Evolutionary conservation across 179 eudicot species (phyloP), one percentile per base, ranked within the genome.

Genomic region (Sideroxylon spinosum): DNA sequence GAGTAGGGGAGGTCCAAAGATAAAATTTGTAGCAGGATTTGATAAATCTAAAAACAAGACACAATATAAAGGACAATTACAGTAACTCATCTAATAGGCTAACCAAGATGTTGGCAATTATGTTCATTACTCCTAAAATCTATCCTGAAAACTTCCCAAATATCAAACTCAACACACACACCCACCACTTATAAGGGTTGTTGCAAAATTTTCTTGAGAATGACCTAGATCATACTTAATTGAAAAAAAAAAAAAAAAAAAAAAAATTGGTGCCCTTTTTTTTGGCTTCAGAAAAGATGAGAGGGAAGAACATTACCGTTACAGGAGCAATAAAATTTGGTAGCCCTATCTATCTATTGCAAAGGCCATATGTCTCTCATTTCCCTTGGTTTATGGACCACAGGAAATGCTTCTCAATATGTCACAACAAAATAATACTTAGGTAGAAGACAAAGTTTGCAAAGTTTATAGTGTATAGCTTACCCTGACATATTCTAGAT

Each of bases 401-500:
- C 20, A 75, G 20, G 25, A 64, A 76, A 63, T 76, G 71, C 19
- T 49, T 11, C 11, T 25, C 13, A 73, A n/a, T 28, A 32, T 74
- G 6, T 67, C 50, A 23, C 22, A 65, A 75, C 6, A 22, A 14
- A 1, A 44, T 60, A 32, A 60, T 57, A 75, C 14, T 23, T 19
- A 50, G 0, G 0, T 19, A 52, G n/a, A 28, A 13, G 20, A 26
- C 16, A 11, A 68, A 68, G 66, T 37, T 59, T 7, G 22, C 44
- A 22, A 68, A 37, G 11, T 56, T 29, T 57, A 6, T 56, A 8
- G 74, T 25, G 70, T 68, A 76, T 62, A 78, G 77, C 90, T 88
- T 89, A 95, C 98, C 91, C 90, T 80, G 78, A 95, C 97, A 86
- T 95, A 95, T 87, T 95, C 99, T 83, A 95, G 92, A 86, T 95